phyloP scores from a whole-genome alignment of 2,329 filamentous ascomycete species.

The Arthrobotrys musiformis region DNA sequence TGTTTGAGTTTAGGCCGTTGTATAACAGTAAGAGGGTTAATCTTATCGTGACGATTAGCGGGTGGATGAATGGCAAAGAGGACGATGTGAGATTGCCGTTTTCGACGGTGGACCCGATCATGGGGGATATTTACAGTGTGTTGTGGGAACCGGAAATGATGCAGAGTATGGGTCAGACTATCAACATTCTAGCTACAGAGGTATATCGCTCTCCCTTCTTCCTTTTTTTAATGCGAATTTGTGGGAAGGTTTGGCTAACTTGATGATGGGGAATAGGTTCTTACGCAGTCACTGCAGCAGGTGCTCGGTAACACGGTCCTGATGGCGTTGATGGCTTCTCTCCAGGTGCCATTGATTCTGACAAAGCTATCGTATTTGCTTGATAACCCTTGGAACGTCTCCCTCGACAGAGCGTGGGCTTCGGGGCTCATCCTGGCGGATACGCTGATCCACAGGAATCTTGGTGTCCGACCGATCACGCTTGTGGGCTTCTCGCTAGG shows the following conservation, averaged over 20 bases:
- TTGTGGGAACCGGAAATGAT: slow-evolving; percentile 99
- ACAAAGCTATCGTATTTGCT: slow-evolving; percentile 75
- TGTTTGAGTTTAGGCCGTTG: slow-evolving; percentile 94
- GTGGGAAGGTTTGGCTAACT: background rate
- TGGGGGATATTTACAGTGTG: slow-evolving; percentile 98
- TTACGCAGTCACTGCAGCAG: slow-evolving; percentile 76
- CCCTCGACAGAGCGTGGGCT: slow-evolving; percentile 80
- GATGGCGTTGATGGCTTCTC: slow-evolving; percentile 75
- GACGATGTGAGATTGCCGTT: slow-evolving; percentile 96
- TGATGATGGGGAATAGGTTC: slow-evolving; percentile 70
- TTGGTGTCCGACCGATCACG: slow-evolving; percentile 82
- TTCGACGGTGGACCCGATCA: slow-evolving; percentile 94
- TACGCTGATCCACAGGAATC: slow-evolving; percentile 80
- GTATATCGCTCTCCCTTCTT: no score
- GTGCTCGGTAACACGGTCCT: slow-evolving; percentile 80
- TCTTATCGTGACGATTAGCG: slow-evolving; percentile 91
- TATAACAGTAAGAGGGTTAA: slow-evolving; percentile 99
- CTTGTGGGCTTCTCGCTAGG: slow-evolving; percentile 85
- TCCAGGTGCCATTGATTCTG: slow-evolving; percentile 73
- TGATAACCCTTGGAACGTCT: slow-evolving; percentile 84
- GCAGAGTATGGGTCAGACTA: slow-evolving; percentile 96
- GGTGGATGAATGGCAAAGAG: slow-evolving; percentile 98
- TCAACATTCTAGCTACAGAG: slow-evolving; percentile 97
- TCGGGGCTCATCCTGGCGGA: slow-evolving; percentile 83
- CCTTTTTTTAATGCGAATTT: background rate